Evolutionary conservation across 129 eudicot genomes (phyloP).

Genomic region (Deinandra increscens): DNA sequence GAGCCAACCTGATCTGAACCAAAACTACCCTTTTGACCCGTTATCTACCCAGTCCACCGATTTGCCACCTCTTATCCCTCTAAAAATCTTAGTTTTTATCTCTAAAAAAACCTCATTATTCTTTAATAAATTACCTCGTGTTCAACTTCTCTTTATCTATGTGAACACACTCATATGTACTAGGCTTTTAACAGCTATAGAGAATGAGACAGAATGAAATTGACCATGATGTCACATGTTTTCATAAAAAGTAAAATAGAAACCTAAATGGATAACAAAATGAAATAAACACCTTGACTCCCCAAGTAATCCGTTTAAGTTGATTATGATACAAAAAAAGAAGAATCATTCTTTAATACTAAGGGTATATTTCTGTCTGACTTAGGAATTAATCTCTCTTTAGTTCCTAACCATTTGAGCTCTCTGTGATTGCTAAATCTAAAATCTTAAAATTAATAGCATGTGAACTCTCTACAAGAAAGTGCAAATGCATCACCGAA

Average conservation of each 20-base stretch:
- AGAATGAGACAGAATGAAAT: neutral
- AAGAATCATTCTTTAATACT: neutral
- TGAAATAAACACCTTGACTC: neutral
- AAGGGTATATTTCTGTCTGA: neutral
- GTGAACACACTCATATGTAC: neutral
- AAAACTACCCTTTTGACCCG: neutral
- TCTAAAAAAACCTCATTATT: neutral
- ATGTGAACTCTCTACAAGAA: constrained; percentile 5
- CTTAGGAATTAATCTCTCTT: neutral
- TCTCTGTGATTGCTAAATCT: constrained; percentile 18
- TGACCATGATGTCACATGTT: neutral
- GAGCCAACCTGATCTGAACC: neutral
- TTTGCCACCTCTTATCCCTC: neutral
- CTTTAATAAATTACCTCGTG: neutral
- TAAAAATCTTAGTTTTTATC: neutral
- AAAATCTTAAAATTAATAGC: constrained; percentile 12
- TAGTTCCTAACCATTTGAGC: neutral
- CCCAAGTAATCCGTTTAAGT: neutral
- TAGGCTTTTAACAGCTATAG: neutral
- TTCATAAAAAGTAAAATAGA: neutral
- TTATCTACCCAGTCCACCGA: neutral
- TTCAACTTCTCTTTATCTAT: neutral
- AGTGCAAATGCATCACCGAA: neutral
- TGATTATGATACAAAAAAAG: neutral
- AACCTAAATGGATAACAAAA: neutral